A percentile compares a stretch with the other conserved stretches of the same genome.
These are phyloP conservation scores for Dendrobium nobile DNA, from an alignment of 106 monocot genomes.

Conservation along the genomic window DNA sequence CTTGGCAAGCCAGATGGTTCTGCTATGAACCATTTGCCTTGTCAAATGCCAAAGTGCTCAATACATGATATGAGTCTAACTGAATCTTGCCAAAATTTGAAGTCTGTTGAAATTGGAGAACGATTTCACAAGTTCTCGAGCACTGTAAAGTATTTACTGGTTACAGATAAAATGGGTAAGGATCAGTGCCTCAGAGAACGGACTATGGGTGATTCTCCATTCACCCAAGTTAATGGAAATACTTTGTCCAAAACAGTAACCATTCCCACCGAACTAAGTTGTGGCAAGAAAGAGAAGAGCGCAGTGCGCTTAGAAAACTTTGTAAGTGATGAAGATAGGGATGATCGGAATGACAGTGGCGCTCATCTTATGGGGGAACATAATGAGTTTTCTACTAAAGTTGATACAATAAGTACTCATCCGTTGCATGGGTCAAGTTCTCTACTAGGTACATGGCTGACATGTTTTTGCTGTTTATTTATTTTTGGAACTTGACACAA, in stretches of 20 bases:
- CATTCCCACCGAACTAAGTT: not conserved
- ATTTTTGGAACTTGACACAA: not conserved
- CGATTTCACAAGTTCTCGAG: not conserved
- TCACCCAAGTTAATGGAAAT: not conserved
- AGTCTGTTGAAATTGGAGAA: not conserved
- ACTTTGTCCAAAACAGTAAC: not conserved
- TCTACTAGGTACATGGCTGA: not conserved
- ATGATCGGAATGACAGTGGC: not conserved
- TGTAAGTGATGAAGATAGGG: not conserved
- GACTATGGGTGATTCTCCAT: not conserved
- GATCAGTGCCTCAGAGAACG: not conserved
- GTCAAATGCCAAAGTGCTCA: not conserved
- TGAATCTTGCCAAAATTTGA: not conserved
- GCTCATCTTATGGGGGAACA: not conserved
- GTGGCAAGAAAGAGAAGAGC: not conserved
- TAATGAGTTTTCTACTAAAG: not conserved
- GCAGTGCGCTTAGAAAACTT: not conserved
- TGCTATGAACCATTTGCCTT: not conserved
- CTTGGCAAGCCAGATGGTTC: not conserved
- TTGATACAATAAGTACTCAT: not conserved
- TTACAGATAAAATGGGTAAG: not conserved
- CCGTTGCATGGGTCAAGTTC: not conserved
- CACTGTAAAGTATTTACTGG: not conserved
- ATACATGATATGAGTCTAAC: not conserved
- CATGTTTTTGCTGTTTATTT: not conserved